Percentiles rank a stretch among this genome's conserved stretches.
These are phyloP conservation scores for Solioccasus polychromus DNA, from an alignment of 768 basidiomycete species.

Conservation along the genomic window DNA sequence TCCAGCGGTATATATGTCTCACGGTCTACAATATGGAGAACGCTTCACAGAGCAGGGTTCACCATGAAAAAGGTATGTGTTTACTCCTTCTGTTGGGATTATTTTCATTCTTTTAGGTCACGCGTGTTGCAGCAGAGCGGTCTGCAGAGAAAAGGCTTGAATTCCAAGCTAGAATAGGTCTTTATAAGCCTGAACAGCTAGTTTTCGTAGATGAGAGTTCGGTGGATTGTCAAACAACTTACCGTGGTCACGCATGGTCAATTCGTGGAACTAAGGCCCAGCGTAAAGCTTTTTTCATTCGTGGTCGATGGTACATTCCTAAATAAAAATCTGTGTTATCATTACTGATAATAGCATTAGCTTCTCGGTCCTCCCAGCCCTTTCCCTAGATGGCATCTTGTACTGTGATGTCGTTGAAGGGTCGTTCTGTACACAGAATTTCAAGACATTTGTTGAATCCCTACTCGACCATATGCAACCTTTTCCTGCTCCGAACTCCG, in stretches of 20 bases:
- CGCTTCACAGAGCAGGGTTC: background rate
- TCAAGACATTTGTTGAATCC: background rate
- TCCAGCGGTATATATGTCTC: background rate
- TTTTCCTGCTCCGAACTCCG: background rate
- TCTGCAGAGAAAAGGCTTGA: background rate
- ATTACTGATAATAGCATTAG: background rate
- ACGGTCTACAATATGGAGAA: background rate
- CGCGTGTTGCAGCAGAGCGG: background rate
- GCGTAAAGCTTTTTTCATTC: too few relatives aligned
- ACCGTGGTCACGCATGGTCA: too few relatives aligned
- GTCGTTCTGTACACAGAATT: background rate
- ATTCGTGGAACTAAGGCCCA: too few relatives aligned
- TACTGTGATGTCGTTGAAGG: background rate
- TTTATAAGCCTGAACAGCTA: too few relatives aligned
- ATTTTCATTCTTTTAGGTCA: background rate
- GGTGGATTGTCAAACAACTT: too few relatives aligned
- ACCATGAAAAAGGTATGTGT: constrained; percentile 1
- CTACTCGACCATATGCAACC: background rate
- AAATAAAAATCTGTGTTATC: too few relatives aligned
- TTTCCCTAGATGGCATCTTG: background rate
- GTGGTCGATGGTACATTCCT: too few relatives aligned
- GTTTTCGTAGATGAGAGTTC: too few relatives aligned
- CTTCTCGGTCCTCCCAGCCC: background rate
- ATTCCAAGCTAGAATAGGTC: background rate
- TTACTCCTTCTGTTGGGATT: too few relatives aligned